Evolutionary conservation across 306 rosid genomes (phyloP).

Genomic region (Trifolium subterraneum): DNA sequence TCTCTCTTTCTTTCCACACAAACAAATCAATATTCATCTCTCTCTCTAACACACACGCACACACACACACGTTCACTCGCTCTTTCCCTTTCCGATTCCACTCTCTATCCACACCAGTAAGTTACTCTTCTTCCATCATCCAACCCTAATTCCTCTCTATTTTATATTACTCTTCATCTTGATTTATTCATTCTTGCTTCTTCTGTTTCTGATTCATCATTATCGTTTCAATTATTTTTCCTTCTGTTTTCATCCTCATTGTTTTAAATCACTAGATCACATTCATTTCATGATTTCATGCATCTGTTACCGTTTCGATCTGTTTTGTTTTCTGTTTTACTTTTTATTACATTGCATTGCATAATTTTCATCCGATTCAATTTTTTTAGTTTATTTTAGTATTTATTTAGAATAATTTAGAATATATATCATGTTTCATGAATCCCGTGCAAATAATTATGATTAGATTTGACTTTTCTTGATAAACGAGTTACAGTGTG

Average conservation of each 20-base stretch:
- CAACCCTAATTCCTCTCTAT: constrained; percentile 31
- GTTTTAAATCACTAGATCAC: not conserved
- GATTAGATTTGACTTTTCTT: constrained; percentile 31
- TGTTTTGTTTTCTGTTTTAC: not conserved
- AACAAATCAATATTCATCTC: not conserved
- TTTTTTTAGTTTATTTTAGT: not conserved
- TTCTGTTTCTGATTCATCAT: not conserved
- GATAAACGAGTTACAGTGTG: not conserved
- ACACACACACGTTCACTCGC: not conserved
- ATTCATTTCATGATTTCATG: constrained; percentile 1
- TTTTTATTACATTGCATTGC: constrained; percentile 5
- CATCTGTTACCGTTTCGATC: not conserved
- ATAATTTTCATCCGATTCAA: not conserved
- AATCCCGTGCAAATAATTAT: constrained; percentile 1
- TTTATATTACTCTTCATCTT: not conserved
- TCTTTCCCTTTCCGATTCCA: constrained; percentile 25
- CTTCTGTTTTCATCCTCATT: constrained; percentile 2
- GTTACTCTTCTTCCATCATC: constrained; percentile 33
- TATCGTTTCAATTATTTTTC: not conserved
- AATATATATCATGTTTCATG: not conserved
- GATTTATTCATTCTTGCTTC: too few species aligned
- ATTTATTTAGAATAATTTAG: not conserved
- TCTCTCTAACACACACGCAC: constrained; percentile 9
- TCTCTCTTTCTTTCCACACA: constrained; percentile 17
- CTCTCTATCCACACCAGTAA: constrained; percentile 23